phyloP scores from a whole-genome alignment of 1,139 yeast genomes.

The Yamadazyma sp. region DNA sequence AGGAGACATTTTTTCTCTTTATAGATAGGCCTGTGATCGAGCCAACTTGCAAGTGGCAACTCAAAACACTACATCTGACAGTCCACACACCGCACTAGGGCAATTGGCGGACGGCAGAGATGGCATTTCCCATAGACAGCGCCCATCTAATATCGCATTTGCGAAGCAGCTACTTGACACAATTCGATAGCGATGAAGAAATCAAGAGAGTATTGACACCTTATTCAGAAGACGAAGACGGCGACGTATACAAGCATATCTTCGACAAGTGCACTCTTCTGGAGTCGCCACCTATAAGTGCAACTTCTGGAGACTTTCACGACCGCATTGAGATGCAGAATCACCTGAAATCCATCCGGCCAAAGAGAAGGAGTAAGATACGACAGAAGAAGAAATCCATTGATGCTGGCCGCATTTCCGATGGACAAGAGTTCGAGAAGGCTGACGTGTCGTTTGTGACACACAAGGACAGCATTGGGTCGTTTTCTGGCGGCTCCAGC shows the following conservation, averaged over 20 bases:
- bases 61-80: not conserved
- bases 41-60: not conserved
- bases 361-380: constrained; percentile 10
- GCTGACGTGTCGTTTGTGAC: not conserved
- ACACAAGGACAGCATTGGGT: not conserved
- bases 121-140: constrained; percentile 41
- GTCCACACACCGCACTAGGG: too few relatives aligned
- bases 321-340: not conserved
- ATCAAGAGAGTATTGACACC: constrained; percentile 25
- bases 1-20: not conserved
- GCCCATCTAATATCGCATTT: constrained; percentile 31
- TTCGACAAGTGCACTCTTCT: constrained; percentile 15
- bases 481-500: not conserved
- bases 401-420: not conserved
- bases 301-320: not conserved
- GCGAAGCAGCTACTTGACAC: constrained; percentile 30
- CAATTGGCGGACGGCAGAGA: constrained; percentile 10
- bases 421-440: constrained; percentile 1
- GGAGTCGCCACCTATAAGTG: constrained; percentile 35
- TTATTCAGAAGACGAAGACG: constrained; percentile 13
- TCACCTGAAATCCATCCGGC: constrained; percentile 1
- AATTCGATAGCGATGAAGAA: constrained; percentile 27
- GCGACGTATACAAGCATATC: constrained; percentile 11
- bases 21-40: not conserved
- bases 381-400: constrained; percentile 8